Evolutionary conservation across 2,329 filamentous ascomycete genomes (phyloP), one percentile per base, ranked within the genome.

Genomic region (Penicillium brevicompactum): DNA sequence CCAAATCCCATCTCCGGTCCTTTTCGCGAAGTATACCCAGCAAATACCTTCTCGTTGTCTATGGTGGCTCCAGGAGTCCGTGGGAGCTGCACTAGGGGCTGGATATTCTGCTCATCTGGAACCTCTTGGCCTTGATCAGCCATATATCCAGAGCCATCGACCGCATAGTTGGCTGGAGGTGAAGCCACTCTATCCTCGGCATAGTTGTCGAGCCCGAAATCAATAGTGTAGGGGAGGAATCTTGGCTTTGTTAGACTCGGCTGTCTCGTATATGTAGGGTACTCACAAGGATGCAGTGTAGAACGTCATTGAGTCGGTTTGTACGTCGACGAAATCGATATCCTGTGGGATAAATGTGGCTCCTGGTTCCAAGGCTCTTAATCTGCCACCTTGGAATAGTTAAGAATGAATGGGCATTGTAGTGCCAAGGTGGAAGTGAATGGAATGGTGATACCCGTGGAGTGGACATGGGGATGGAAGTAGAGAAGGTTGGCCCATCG

Each of bases 41-140:
- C 72, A 62, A 76, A 76, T 53, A 76, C 70, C 42, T 64, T 71
- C 54, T 76, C 74, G 40, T 74, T 64, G 30, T 73, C 71, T 13
- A 69, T 74, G 1, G 72, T 74, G 24, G 72, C 72, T 16, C 73
- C 74, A 5, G 74, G 74, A 13, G 71, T 76, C 43, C 70, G 57
- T 32, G 69, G 60, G 16, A 65, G 54, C 34, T 37, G 24, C 24
- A 4, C 34, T 37, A 42, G 59, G 68, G 31, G 64, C 63, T 6
- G 49, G 57, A 16, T 55, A 64, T 32, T 55, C 47, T 49, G 55
- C 55, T 13, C 59, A 43, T 44, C 66, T 67, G 7, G 65, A 57
- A 30, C 66, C 49, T 6, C 61, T 11, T n/a, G 34, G 34, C n/a
- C 34, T 37, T n/a, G 62, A 13, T 64, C 67, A 58, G 67, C 52